A percentile compares a stretch with the other conserved stretches of the same genome.
phyloP scores from a whole-genome alignment of 1,139 yeast species.

The Pneumocystis canis region DNA sequence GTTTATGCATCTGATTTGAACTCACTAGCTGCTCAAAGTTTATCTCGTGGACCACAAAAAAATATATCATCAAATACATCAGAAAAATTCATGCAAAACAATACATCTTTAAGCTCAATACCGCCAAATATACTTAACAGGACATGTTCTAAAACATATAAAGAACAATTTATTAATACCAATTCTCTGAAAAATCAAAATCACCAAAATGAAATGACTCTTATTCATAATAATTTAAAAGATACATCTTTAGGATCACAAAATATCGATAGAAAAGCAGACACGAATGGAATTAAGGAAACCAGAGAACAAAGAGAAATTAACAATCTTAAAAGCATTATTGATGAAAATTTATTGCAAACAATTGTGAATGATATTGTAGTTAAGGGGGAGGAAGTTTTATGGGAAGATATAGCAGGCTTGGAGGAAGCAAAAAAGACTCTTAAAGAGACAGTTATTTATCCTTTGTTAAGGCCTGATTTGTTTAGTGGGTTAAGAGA shows the following conservation, averaged over 20 bases:
- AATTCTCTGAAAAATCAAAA: neutral
- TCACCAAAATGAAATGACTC: neutral
- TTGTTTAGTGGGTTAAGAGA: constrained; percentile 80
- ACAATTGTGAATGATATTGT: constrained; percentile 86
- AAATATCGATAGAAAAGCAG: neutral
- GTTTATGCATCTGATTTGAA: neutral
- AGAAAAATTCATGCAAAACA: neutral
- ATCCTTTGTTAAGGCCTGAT: constrained; percentile 90
- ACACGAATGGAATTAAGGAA: constrained; percentile 1
- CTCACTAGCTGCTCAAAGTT: neutral
- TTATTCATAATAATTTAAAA: neutral
- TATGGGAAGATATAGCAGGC: constrained; percentile 96
- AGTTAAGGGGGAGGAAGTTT: constrained; percentile 87
- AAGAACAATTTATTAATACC: neutral
- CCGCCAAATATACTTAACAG: neutral
- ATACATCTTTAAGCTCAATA: neutral
- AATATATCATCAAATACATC: neutral
- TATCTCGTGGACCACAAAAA: neutral
- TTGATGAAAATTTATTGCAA: constrained; percentile 53
- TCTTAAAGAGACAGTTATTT: constrained; percentile 88
- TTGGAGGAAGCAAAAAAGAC: constrained; percentile 78
- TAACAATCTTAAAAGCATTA: constrained; percentile 29
- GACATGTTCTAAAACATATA: neutral
- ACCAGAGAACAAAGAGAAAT: constrained; percentile 18
- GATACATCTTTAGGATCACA: neutral